These are phyloP conservation scores for Phytophthora citrophthora DNA, from an alignment of 352 stramenopile genomes.

Conservation along the genomic window DNA sequence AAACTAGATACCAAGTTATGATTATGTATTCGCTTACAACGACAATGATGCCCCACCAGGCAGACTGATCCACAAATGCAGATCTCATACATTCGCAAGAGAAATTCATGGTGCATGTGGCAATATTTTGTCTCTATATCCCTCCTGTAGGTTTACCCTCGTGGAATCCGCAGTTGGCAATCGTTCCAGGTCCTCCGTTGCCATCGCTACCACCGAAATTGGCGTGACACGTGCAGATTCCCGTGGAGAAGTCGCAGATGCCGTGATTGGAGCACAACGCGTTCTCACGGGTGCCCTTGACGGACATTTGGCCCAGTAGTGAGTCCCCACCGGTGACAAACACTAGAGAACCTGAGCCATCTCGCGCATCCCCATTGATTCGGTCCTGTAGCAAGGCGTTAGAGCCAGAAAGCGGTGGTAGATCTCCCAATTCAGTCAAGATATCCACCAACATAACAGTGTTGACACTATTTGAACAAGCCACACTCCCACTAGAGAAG, in stretches of 20 bases:
- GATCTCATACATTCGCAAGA: too few relatives aligned
- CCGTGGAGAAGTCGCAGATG: slow-evolving; percentile 67
- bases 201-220: slow-evolving; percentile 79
- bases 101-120: too few relatives aligned
- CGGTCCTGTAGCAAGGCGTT: slow-evolving; percentile 48
- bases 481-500: slow-evolving; percentile 39
- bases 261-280: slow-evolving; percentile 82
- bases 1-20: too few relatives aligned
- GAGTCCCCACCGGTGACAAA: slow-evolving; percentile 44
- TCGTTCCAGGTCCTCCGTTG: slow-evolving; percentile 62
- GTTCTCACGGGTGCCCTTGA: slow-evolving; percentile 75
- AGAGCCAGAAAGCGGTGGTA: slow-evolving; percentile 55
- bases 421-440: slow-evolving; percentile 60
- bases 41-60: too few relatives aligned
- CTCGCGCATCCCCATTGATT: slow-evolving; percentile 56
- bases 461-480: slow-evolving; percentile 48
- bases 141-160: slow-evolving; percentile 29
- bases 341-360: slow-evolving; percentile 56
- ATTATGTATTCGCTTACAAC: too few relatives aligned
- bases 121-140: too few relatives aligned
- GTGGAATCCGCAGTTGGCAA: slow-evolving; percentile 80
- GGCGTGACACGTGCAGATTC: slow-evolving; percentile 61
- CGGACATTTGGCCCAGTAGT: slow-evolving; percentile 45
- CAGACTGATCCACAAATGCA: too few relatives aligned
- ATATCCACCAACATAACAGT: slow-evolving; percentile 68